These are phyloP conservation scores for Mycothermus thermophilus DNA, from an alignment of 495 filamentous ascomycete genomes.

Conservation along the genomic window DNA sequence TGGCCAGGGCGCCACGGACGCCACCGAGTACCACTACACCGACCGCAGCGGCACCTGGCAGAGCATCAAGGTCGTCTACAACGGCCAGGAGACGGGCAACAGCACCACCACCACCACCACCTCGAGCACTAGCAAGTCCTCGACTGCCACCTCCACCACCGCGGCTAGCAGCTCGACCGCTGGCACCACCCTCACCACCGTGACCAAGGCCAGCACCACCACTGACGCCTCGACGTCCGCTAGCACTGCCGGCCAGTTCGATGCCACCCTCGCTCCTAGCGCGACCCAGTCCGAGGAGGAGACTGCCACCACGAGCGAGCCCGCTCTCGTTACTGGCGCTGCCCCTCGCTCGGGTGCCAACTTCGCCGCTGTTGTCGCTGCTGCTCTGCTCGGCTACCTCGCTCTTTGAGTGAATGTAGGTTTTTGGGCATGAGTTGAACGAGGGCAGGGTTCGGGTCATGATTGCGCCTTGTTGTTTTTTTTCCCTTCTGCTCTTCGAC, in stretches of 20 bases:
- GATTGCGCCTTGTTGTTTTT: neutral
- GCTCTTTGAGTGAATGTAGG: constrained; percentile 14
- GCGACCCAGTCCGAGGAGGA: neutral
- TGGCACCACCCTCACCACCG: constrained; percentile 9
- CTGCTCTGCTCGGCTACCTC: constrained; percentile 16
- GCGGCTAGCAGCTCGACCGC: constrained; percentile 11
- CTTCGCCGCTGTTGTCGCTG: constrained; percentile 13
- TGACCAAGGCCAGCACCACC: constrained; percentile 1
- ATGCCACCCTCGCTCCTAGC: constrained; percentile 1
- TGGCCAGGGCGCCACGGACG: constrained; percentile 46
- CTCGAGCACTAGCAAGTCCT: constrained; percentile 11
- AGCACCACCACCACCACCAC: constrained; percentile 22
- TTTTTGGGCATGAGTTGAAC: neutral
- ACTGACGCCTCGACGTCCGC: constrained; percentile 7
- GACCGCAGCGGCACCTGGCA: constrained; percentile 59
- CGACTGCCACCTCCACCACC: constrained; percentile 12
- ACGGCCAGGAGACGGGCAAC: constrained; percentile 52
- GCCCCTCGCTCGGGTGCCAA: constrained; percentile 13
- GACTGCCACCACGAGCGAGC: constrained; percentile 1
- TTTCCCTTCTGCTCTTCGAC: constrained; percentile 1
- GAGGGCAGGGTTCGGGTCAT: neutral
- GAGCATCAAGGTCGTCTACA: constrained; percentile 60
- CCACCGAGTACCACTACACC: constrained; percentile 56
- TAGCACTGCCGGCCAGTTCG: constrained; percentile 7
- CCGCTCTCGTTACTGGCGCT: constrained; percentile 8